These are phyloP conservation scores for Schizothecium vesticola DNA, from an alignment of 495 filamentous ascomycete species.

Conservation along the genomic window DNA sequence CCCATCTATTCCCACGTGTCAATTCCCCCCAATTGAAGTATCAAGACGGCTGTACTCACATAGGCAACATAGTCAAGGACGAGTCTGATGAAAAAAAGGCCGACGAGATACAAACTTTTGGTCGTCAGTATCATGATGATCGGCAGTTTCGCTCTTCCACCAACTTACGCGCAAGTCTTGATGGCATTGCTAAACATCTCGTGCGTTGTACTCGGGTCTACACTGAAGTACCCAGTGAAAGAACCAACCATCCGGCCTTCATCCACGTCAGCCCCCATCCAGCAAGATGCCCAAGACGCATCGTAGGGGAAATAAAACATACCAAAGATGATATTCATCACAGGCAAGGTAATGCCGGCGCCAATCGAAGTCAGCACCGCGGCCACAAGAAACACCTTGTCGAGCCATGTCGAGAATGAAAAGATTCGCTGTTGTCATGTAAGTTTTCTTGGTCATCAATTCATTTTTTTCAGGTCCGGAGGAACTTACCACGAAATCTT, in stretches of 20 bases:
- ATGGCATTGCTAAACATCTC: slow-evolving; percentile 26
- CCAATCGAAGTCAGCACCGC: slow-evolving; percentile 44
- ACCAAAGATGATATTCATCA: slow-evolving; percentile 49
- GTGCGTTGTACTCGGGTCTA: slow-evolving; percentile 19
- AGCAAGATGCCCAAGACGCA: not conserved
- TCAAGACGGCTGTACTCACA: slow-evolving; percentile 31
- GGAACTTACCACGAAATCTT: slow-evolving; percentile 30
- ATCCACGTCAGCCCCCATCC: slow-evolving; percentile 6
- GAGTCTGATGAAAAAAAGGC: slow-evolving; percentile 58
- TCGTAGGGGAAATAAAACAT: not conserved
- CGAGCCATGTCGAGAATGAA: slow-evolving; percentile 42
- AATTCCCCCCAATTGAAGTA: not conserved
- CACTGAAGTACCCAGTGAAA: slow-evolving; percentile 25
- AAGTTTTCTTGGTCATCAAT: slow-evolving; percentile 5
- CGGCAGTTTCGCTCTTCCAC: not conserved
- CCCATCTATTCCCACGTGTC: slow-evolving; percentile 33
- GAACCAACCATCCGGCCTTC: slow-evolving; percentile 40
- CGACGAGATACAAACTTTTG: slow-evolving; percentile 51
- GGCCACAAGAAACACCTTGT: slow-evolving; percentile 35
- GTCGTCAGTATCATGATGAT: not conserved
- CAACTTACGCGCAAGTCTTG: slow-evolving; percentile 29
- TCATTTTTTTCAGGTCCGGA: not conserved
- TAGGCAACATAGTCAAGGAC: slow-evolving; percentile 51
- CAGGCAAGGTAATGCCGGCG: slow-evolving; percentile 44
- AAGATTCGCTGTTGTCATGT: slow-evolving; percentile 39